A percentile compares a stretch with the other conserved stretches of the same genome.
Conservation (phyloP, 108 stramenopile species). For the Tribonema minus region DNA sequence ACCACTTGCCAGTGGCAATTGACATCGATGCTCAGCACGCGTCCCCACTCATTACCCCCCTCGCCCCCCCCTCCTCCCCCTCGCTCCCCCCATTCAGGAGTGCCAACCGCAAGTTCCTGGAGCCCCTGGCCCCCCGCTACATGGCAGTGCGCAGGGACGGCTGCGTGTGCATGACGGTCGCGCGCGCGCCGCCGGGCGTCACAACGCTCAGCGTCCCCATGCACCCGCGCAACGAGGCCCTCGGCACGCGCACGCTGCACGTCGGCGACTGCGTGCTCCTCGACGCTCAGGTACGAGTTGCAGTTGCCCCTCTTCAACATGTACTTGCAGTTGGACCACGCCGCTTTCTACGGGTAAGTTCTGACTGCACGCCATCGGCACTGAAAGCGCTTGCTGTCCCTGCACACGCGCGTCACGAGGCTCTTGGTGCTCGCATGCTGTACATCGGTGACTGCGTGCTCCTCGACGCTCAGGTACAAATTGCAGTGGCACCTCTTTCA, state of each 20-base stretch:
- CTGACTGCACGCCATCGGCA: background rate
- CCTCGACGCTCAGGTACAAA: background rate
- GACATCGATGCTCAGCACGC: no score
- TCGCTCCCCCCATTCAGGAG: no score
- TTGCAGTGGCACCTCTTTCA: no score
- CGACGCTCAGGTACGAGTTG: background rate
- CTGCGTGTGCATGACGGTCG: background rate
- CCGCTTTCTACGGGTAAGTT: background rate
- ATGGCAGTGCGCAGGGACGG: background rate
- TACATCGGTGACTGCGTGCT: background rate
- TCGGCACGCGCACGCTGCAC: background rate
- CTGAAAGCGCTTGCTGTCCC: background rate
- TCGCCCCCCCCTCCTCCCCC: no score
- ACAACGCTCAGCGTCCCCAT: background rate
- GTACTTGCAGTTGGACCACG: background rate
- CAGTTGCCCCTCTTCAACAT: no score
- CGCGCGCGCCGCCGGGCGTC: background rate
- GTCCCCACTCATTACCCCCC: no score
- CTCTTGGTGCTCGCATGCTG: background rate
- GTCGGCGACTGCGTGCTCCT: background rate
- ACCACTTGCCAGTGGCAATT: no score
- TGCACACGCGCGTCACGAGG: background rate
- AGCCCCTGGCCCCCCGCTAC: conserved; percentile 1
- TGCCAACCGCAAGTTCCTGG: background rate
- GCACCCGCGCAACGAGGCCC: background rate